A percentile compares a stretch with the other conserved stretches of the same genome.
Conservation (phyloP, 129 eudicot species). For the Daucus carota region DNA sequence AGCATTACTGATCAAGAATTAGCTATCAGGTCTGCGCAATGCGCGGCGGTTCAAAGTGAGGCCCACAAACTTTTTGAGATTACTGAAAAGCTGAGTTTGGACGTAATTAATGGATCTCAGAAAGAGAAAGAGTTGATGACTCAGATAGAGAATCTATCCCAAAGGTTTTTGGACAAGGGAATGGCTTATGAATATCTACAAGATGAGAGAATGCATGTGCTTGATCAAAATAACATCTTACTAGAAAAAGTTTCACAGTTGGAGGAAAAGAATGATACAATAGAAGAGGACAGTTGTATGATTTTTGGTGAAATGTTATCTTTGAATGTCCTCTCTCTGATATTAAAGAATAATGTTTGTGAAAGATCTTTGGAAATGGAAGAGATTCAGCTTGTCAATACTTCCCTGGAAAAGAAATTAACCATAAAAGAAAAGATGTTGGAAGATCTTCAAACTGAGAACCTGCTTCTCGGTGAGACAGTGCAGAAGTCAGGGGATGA, state of each 20-base stretch:
- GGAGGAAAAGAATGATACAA: constrained; percentile 21
- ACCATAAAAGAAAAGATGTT: constrained; percentile 31
- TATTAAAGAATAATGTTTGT: constrained; percentile 33
- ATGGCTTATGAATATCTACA: constrained; percentile 37
- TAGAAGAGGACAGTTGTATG: constrained; percentile 43
- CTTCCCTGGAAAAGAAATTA: constrained; percentile 25
- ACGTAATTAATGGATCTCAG: constrained; percentile 39
- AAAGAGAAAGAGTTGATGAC: constrained; percentile 28
- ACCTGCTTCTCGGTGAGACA: constrained; percentile 33
- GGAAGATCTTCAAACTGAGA: constrained; percentile 41
- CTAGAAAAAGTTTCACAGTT: constrained; percentile 13
- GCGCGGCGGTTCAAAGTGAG: constrained; percentile 35
- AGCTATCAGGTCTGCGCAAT: constrained; percentile 25
- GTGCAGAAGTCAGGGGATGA: constrained; percentile 50
- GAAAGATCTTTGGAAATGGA: constrained; percentile 41
- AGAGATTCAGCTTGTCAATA: constrained; percentile 29
- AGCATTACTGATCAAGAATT: constrained; percentile 35
- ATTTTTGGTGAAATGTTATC: constrained; percentile 36
- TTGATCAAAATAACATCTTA: constrained; percentile 48
- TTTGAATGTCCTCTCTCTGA: constrained; percentile 33
- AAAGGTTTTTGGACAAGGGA: constrained; percentile 37
- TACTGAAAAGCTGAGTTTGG: constrained; percentile 38
- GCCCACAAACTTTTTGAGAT: constrained; percentile 34
- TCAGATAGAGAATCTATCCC: constrained; percentile 38
- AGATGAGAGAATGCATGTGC: constrained; percentile 34